Base-by-base conservation (phyloP, 805 yeast genomes). In the Maudiozyma barnettii region DNA sequence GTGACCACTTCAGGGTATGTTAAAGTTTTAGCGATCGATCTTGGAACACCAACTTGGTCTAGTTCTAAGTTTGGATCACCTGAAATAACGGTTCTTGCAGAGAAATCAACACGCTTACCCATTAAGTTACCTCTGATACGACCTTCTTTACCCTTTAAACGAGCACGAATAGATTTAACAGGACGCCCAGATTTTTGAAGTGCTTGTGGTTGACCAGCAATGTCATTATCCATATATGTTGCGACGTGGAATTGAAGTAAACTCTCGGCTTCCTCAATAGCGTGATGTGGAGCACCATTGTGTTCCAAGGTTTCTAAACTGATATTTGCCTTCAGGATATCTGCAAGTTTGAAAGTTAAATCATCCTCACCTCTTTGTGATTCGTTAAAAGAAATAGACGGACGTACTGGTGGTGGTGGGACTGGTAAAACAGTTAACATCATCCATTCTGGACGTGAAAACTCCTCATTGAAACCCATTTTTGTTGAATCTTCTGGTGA, bases 161-260 rank as follows among this genome's bases (percentile, higher is more conserved):
- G 90, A n/a, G 99, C 98, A 72, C 99, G 82, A 59, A 93, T 93
- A 41, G 97, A 88, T 67, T 93, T 93, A 56, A 93, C 95, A 2
- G 99, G 99, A 70, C 99, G 84, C 49, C 99, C 99, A 49, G 97
- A 87, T 69, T 93, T 93, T 65, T 93, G 99, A 52, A 93, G 76
- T 31, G 99, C 99, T 68, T 91, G 99, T 0, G 99, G 99, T 71
- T 93, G 99, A 53, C 99, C 99, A 13, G 99, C 99, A 68, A 93
- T 93, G 71, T 93, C 98, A 66, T 93, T 93, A 71, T 93, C 99
- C 99, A 93, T 93, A 65, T 93, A 93, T 0, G 99, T 93, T 7
- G 99, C 99, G 45, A 93, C 97, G 61, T 93, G 99, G 67, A 89
- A 93, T 66, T 93, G 99, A 50, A 93, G 73, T 56, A 93, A 78